Conservation (phyloP, 2,329 filamentous ascomycete genomes). For the Tolypocladium paradoxum region DNA sequence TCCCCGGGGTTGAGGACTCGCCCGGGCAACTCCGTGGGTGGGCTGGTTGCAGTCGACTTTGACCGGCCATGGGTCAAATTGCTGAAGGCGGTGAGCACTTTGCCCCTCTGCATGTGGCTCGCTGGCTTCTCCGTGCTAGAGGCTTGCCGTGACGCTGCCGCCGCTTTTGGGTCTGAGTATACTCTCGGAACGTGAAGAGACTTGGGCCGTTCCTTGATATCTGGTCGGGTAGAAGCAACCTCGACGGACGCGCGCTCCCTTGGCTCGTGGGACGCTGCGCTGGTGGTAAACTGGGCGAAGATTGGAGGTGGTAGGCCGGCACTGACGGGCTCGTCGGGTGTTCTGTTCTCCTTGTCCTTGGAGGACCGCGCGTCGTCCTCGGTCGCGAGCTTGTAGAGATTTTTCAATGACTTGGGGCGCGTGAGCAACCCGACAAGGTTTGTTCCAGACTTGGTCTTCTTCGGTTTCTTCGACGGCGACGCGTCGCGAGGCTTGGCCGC, state of each 20-base stretch:
- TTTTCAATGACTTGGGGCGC: constrained; percentile 63
- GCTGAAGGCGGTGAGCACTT: constrained; percentile 27
- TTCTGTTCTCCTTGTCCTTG: constrained; percentile 75
- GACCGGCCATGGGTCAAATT: constrained; percentile 26
- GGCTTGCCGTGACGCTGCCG: constrained; percentile 14
- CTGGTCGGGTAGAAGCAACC: constrained; percentile 1
- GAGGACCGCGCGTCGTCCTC: constrained; percentile 39
- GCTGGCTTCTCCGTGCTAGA: constrained; percentile 14
- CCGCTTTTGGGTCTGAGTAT: constrained; percentile 9
- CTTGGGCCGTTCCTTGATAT: constrained; percentile 34
- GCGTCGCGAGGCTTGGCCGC: constrained; percentile 30
- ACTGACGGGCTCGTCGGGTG: constrained; percentile 31
- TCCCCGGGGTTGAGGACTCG: constrained; percentile 39
- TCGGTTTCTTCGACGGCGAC: constrained; percentile 54
- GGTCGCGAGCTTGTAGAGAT: constrained; percentile 42
- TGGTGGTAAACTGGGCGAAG: constrained; percentile 59
- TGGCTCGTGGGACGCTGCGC: constrained; percentile 5
- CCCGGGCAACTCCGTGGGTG: constrained; percentile 34
- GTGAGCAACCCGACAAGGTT: constrained; percentile 71
- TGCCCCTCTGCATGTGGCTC: constrained; percentile 30
- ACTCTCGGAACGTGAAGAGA: constrained; percentile 32
- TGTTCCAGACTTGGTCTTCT: constrained; percentile 73
- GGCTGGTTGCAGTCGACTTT: constrained; percentile 21
- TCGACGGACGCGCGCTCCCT: constrained; percentile 1
- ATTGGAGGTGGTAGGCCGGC: constrained; percentile 51